Base-by-base conservation (phyloP, 257 asterid species). In the Ehretia macrophylla region DNA sequence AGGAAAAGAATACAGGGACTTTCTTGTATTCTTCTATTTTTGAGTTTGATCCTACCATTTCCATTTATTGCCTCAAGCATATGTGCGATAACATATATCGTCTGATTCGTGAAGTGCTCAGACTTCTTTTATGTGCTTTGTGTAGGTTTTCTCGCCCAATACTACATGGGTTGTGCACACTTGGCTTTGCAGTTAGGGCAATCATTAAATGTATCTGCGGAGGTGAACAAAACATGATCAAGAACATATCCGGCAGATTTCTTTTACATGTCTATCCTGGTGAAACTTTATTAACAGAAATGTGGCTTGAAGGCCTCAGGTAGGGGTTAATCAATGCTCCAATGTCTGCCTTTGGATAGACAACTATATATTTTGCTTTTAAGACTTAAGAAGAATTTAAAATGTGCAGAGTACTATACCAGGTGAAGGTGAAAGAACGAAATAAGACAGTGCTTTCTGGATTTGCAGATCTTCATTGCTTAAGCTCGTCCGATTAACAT, bases 91-190 rank as follows among this genome's bases (percentile, higher is more conserved):
- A 27, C 4, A 56, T 27, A n/a, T 51, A 45, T 54, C 54, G 27
- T 53, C 11, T 20, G 16, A 6, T 59, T 13, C 8, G 17, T 4
- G n/a, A 14, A 56, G 23, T 56, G 47, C 39, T 46, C 46, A 47
- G 40, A 51, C 27, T 53, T 17, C 35, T 45, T 42, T 32, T 20
- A 47, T 17, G 47, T 56, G 32, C 10, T 56, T 50, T 64, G 53
- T 51, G 62, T 62, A 88, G 98, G 61, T 88, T 88, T 73, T 84
- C 96, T 57, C 95, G 95, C 48, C 97, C 98, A 11, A 91, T 91
- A 72, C 68, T 85, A 80, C 95, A 91, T 40, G 98, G 97, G 55
- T 87, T 91, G 48, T 88, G 97, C 84, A 73, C 95, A 3, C 98
- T 91, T 13, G 98, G 98, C 18, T 88, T 82, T 65, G 98, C 97